phyloP scores from a whole-genome alignment of 257 asterid species.

The Nicotiana benthamiana region DNA sequence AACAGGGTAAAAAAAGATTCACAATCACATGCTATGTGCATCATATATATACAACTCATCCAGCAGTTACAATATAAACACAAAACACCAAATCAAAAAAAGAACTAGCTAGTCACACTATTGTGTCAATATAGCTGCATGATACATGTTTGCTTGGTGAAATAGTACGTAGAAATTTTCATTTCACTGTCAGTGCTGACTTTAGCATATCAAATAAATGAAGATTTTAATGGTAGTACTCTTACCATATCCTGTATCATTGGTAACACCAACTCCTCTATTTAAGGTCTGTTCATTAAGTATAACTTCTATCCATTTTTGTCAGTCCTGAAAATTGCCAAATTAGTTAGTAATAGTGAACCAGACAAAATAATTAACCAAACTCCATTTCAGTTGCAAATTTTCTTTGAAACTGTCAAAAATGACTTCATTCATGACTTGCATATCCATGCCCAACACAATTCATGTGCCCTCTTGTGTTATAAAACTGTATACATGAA shows the following conservation, averaged over 20 bases:
- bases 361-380: neutral
- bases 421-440: conserved; percentile 1
- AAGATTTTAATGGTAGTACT: neutral
- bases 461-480: neutral
- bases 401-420: conserved; percentile 4
- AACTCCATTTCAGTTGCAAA: conserved; percentile 1
- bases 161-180: neutral
- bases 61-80: neutral
- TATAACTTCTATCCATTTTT: neutral
- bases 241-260: conserved; percentile 17
- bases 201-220: conserved; percentile 2
- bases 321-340: neutral
- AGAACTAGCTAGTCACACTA: conserved; percentile 5
- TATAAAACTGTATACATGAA: neutral
- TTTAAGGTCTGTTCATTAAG: conserved; percentile 5
- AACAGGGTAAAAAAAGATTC: neutral
- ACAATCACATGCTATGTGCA: neutral
- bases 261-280: conserved; percentile 12
- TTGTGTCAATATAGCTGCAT: neutral
- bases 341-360: neutral
- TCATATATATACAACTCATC: neutral
- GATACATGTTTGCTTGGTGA: neutral
- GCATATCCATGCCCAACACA: neutral
- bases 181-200: neutral
- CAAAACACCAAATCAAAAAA: neutral